These are phyloP conservation scores for Hanseniaspora hatyaiensis DNA, from an alignment of 805 yeast genomes.

Conservation along the genomic window DNA sequence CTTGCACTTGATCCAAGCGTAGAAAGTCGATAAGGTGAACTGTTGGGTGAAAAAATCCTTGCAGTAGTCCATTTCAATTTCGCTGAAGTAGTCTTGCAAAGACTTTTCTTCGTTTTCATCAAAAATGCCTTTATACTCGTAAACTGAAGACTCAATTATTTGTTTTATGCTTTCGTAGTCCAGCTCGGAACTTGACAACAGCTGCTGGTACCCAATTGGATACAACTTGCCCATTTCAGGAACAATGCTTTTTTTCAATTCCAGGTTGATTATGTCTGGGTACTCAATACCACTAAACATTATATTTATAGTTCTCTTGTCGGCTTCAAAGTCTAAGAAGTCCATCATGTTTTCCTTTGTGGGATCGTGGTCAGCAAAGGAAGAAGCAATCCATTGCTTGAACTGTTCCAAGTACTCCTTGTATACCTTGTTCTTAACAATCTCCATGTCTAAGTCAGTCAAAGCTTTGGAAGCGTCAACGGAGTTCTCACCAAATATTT, in stretches of 20 bases:
- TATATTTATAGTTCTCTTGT: conserved; percentile 85
- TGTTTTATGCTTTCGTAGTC: conserved; percentile 74
- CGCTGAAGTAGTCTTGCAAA: conserved; percentile 89
- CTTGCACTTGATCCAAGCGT: conserved; percentile 93
- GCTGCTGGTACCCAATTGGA: conserved; percentile 49
- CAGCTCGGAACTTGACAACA: conserved; percentile 53
- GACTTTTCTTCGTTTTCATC: conserved; percentile 35
- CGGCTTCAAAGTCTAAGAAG: conserved; percentile 82
- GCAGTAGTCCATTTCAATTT: conserved; percentile 82
- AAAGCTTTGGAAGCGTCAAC: conserved; percentile 45
- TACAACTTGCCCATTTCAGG: conserved; percentile 76
- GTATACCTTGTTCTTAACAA: conserved; percentile 81
- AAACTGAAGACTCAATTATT: conserved; percentile 45
- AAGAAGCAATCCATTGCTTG: conserved; percentile 45
- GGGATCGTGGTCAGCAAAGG: conserved; percentile 50
- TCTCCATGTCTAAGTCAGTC: conserved; percentile 91
- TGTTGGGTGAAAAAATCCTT: conserved; percentile 93
- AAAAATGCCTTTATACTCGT: conserved; percentile 52
- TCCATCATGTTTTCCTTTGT: conserved; percentile 70
- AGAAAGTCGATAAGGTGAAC: conserved; percentile 75
- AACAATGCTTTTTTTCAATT: conserved; percentile 60
- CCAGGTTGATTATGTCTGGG: conserved; percentile 42
- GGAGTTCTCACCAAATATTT: conserved; percentile 66
- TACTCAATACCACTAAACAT: conserved; percentile 66
- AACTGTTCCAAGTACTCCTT: conserved; percentile 90